Evolutionary conservation across 345 rosid genomes (phyloP), one percentile per base, ranked within the genome.

Genomic region (Carallia brachiata): DNA sequence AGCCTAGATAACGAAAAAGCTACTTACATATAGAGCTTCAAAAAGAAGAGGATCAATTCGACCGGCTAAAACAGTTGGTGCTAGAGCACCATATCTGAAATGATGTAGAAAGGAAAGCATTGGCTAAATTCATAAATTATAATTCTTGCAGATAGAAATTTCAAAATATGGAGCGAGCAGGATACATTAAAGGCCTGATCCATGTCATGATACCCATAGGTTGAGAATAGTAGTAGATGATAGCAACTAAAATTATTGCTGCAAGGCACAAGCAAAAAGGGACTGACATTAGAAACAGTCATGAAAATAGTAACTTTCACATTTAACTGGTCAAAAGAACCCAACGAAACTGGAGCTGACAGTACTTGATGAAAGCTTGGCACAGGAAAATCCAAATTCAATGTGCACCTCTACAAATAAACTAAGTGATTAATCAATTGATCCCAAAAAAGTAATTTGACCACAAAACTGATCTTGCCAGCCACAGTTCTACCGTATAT

Each of bases 21-120:
- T 61, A 75, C 98, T 84, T 79, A 93, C 96, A 77, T 94, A 94
- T 73, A 94, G 83, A 79, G 96, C 96, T 77, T 94, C 96, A 70
- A 94, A 94, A 63, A 94, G 89, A 61, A 84, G 54, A 18, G 97
- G 95, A 79, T 86, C 86, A 59, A 94, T 87, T 77, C 78, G 91
- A 52, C 98, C 93, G 74, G 87, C 89, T 75, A 94, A 80, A 73
- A 91, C 67, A 31, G 96, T 87, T 44, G 98, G 97, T 65, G 96
- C 96, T 61, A 89, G 18, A 57, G 96, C 91, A 73, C 87, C 89
- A 83, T 83, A 93, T 83, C 97, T 93, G 74, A 70, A 79, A 71
- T 17, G 23, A 47, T 70, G 63, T 58, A 76, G 70, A 75, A 81
- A 78, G 86, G 74, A 74, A 78, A 73, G 12, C 23, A 4, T 36